Conservation (phyloP, 2,329 filamentous ascomycete species). For the Scytalidium lignicola region DNA sequence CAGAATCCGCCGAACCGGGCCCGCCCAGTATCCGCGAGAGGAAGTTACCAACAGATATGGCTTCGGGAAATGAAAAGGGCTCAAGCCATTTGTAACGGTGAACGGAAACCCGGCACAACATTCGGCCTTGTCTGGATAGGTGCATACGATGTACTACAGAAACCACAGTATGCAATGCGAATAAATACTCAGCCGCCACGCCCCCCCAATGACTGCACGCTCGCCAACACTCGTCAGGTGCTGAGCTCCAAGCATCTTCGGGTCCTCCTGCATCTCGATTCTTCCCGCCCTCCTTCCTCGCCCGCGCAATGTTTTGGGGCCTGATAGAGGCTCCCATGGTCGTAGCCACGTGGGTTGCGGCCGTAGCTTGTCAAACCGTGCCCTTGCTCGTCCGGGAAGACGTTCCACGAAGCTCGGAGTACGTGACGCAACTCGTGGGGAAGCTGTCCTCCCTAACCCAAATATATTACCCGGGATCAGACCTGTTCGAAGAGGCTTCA, state of each 20-base stretch:
- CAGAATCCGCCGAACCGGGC: no score
- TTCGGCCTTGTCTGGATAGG: not conserved
- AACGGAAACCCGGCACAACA: not conserved
- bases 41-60: not conserved
- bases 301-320: not conserved
- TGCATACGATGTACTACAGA: not conserved
- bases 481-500: constrained; percentile 6
- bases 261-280: constrained; percentile 3
- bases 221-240: not conserved
- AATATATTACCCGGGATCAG: constrained; percentile 14
- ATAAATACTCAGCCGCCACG: not conserved
- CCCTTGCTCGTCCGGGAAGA: not conserved
- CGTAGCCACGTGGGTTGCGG: constrained; percentile 21
- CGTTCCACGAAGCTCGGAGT: constrained; percentile 28
- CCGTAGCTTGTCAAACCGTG: constrained; percentile 9
- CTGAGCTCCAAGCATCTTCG: not conserved
- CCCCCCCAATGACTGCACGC: not conserved
- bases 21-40: no score
- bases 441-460: constrained; percentile 14
- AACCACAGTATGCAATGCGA: not conserved
- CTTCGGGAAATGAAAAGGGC: not conserved
- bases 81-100: not conserved
- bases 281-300: constrained; percentile 8
- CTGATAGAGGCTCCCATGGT: constrained; percentile 17
- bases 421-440: constrained; percentile 21